These are phyloP conservation scores for Teratosphaeria epicoccoides DNA, from an alignment of 2,329 filamentous ascomycete genomes.

Conservation along the genomic window DNA sequence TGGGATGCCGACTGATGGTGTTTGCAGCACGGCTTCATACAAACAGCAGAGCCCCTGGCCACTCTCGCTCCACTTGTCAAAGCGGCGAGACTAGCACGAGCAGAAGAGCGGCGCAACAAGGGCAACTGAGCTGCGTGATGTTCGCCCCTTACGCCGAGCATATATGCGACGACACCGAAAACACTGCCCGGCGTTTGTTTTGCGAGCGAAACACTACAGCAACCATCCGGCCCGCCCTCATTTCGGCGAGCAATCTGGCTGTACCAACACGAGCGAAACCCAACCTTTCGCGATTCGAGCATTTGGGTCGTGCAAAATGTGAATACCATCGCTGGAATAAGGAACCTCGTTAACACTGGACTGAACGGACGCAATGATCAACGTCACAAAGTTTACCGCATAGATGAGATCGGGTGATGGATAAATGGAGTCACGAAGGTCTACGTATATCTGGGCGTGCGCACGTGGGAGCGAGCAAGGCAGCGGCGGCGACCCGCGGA, in stretches of 20 bases:
- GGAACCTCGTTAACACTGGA: not conserved
- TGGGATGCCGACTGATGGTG: slow-evolving; percentile 6
- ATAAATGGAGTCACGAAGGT: not conserved
- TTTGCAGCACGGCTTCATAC: slow-evolving; percentile 38
- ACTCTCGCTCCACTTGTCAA: slow-evolving; percentile 79
- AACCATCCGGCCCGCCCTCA: not conserved
- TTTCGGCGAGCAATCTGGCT: not conserved
- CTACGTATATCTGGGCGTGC: not conserved
- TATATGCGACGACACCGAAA: not conserved
- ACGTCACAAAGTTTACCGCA: not conserved
- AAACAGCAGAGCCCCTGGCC: slow-evolving; percentile 42
- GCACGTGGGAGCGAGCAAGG: not conserved
- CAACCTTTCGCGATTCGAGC: not conserved
- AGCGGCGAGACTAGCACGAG: slow-evolving; percentile 72
- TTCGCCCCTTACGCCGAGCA: not conserved
- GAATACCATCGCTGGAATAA: not conserved
- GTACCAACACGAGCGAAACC: not conserved
- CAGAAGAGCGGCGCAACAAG: slow-evolving; percentile 56
- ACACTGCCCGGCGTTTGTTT: not conserved
- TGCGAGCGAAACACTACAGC: not conserved
- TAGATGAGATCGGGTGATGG: not conserved
- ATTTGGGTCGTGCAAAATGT: not conserved
- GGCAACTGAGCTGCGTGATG: slow-evolving; percentile 19
- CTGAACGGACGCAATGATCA: not conserved
- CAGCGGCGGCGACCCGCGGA: not conserved